Evolutionary conservation across 2,329 filamentous ascomycete genomes (phyloP), one percentile per base, ranked within the genome.

Genomic region (Fonsecaea pedrosoi): DNA sequence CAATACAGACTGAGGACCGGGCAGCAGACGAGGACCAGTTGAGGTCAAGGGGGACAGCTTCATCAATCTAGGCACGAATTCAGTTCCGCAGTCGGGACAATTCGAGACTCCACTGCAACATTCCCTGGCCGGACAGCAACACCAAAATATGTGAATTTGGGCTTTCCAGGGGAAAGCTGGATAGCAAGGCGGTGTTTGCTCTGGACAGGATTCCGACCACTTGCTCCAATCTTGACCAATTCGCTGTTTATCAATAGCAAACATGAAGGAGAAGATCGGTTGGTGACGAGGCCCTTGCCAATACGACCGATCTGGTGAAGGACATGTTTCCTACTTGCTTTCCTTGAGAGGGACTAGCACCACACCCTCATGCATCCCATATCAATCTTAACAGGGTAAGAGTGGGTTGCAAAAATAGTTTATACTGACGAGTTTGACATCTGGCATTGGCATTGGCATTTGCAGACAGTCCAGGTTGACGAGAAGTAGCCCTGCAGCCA

Each of bases 11-110:
- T 42, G 53, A 50, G 54, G 34, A 54, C 6, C 35, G 45, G 12
- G 35, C 32, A 30, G 15, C 34, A 18, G 42, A 37, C 25, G 25
- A 25, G 25, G 25, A 25, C 25, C 25, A 25, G 34, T 8, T 45
- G 34, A 57, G 45, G 30, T 54, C 64, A 42, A 62, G 64, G 50
- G 15, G 25, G 64, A 62, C 58, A 60, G 63, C 48, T 25, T 48
- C 34, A 54, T 35, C 13, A 40, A 30, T 32, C 53, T 42, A 40
- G 63, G 40, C 48, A 38, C 40, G 53, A 53, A 54, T 58, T 54
- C 50, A 53, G 18, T 62, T 50, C 54, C 58, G 32, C 15, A 18
- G 57, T 53, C 40, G 25, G 58, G 40, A 4, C 25, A 7, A 53
- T 10, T 10, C 32, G 35, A 9, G 21, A 12, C 50, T 57, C 45